phyloP scores from a whole-genome alignment of 2,329 filamentous ascomycete genomes.

The Hypocreales sp. region DNA sequence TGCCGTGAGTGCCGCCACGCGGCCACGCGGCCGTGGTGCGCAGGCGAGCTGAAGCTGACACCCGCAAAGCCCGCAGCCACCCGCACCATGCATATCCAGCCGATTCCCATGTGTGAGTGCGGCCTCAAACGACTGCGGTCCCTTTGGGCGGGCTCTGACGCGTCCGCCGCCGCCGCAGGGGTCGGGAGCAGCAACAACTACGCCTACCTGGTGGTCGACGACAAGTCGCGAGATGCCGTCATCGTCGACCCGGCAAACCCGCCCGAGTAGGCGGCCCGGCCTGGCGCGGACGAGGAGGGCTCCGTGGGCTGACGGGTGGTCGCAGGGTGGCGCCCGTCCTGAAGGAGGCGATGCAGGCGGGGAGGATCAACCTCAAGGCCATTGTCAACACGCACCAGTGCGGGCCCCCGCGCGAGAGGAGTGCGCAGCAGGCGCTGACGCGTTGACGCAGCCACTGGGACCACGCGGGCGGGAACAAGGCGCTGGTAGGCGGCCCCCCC shows the following conservation, averaged over 20 bases:
- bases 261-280: slow-evolving; percentile 43
- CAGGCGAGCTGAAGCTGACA: too few species aligned
- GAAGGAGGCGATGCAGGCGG: slow-evolving; percentile 54
- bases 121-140: too few species aligned
- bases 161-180: slow-evolving; percentile 35
- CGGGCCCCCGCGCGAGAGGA: slow-evolving; percentile 17
- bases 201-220: slow-evolving; percentile 66
- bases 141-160: not conserved
- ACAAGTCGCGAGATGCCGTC: slow-evolving; percentile 62
- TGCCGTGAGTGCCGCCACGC: not conserved
- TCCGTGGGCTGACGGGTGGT: not conserved
- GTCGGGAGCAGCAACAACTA: slow-evolving; percentile 69
- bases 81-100: slow-evolving; percentile 62
- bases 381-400: slow-evolving; percentile 98
- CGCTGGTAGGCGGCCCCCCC: slow-evolving; percentile 42
- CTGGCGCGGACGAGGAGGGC: not conserved
- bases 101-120: slow-evolving; percentile 76
- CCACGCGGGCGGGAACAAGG: slow-evolving; percentile 81
- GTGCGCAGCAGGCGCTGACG: slow-evolving; percentile 1
- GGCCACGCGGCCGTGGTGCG: too few species aligned
- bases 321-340: slow-evolving; percentile 47
- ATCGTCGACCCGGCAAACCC: slow-evolving; percentile 73
- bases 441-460: slow-evolving; percentile 62
- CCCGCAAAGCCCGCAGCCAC: slow-evolving; percentile 6
- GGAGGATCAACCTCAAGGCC: slow-evolving; percentile 66